Conservation (phyloP, 2,329 filamentous ascomycete species). For the Paracoccidioides brasiliensis region DNA sequence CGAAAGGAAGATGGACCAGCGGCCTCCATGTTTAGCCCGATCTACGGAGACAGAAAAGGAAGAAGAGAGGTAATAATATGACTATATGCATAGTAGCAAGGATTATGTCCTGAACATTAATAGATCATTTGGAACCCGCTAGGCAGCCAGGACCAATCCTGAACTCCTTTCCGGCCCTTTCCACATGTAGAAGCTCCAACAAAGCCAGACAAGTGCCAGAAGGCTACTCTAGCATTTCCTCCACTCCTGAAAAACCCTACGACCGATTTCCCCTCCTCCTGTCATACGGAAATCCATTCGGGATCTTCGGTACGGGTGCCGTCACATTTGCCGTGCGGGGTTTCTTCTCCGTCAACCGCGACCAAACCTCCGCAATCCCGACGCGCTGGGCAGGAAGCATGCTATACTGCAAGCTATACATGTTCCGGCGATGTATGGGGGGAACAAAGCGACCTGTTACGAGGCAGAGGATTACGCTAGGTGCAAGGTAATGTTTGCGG, state of each 20-base stretch:
- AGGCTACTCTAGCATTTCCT: not conserved
- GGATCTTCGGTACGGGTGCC: conserved; percentile 20
- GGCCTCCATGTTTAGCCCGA: no score
- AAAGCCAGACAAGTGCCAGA: not conserved
- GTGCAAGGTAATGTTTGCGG: conserved; percentile 87
- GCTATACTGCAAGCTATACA: conserved; percentile 95
- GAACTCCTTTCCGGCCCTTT: not conserved
- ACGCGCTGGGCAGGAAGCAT: conserved; percentile 80
- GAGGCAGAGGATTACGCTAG: conserved; percentile 74
- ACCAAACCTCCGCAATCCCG: conserved; percentile 77
- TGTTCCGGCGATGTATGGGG: conserved; percentile 82
- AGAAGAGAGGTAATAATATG: not conserved
- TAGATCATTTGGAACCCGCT: not conserved
- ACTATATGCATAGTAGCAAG: not conserved
- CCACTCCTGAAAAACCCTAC: not conserved
- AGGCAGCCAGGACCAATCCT: not conserved
- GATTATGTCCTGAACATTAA: not conserved
- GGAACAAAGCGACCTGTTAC: conserved; percentile 86
- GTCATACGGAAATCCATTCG: conserved; percentile 21
- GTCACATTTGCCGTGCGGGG: conserved; percentile 14
- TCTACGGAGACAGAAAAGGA: no score
- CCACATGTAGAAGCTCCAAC: not conserved
- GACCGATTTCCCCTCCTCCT: conserved; percentile 24
- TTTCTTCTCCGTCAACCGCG: conserved; percentile 45
- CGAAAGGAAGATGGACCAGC: no score